These are phyloP conservation scores for Colletotrichum lindemuthianum DNA, from an alignment of 2,329 filamentous ascomycete genomes.

Conservation along the genomic window DNA sequence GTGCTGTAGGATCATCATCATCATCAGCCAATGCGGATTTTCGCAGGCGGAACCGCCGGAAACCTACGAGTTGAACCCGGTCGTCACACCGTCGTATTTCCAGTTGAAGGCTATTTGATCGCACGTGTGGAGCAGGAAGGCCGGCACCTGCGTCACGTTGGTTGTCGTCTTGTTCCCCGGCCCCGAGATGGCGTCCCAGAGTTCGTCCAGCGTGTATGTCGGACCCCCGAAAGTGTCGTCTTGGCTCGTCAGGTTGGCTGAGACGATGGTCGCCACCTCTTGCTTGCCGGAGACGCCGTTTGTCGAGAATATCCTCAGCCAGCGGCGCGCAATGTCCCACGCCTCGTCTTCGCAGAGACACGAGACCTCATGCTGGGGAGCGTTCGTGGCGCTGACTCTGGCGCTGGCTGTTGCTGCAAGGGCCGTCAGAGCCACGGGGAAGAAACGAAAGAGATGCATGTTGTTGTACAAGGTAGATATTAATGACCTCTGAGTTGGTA, in stretches of 20 bases:
- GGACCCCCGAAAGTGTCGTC: slow-evolving; percentile 23
- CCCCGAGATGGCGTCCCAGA: slow-evolving; percentile 9
- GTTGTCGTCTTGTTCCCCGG: background rate
- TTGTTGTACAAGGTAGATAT: too few species aligned
- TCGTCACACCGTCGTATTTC: slow-evolving; percentile 13
- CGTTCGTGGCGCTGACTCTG: too few species aligned
- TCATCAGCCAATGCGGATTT: background rate
- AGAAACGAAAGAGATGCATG: too few species aligned
- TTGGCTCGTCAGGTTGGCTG: slow-evolving; percentile 15
- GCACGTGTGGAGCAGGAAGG: slow-evolving; percentile 20
- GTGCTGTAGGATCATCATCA: background rate
- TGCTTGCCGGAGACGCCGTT: slow-evolving; percentile 8
- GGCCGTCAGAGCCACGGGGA: too few species aligned
- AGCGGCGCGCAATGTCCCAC: slow-evolving; percentile 14
- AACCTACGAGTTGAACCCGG: slow-evolving; percentile 23
- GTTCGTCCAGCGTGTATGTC: background rate
- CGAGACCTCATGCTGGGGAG: background rate
- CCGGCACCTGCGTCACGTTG: slow-evolving; percentile 15
- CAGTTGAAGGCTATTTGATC: slow-evolving; percentile 28
- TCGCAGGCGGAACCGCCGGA: slow-evolving; percentile 42
- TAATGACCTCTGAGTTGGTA: too few species aligned
- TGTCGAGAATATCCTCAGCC: slow-evolving; percentile 26
- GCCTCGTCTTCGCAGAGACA: slow-evolving; percentile 31
- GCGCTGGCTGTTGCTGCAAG: too few species aligned
- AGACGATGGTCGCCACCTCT: slow-evolving; percentile 21